A percentile compares a stretch with the other conserved stretches of the same genome.
Evolutionary conservation across 1,284 basidiomycete genomes (phyloP).

Genomic region (Thelephora terrestris): DNA sequence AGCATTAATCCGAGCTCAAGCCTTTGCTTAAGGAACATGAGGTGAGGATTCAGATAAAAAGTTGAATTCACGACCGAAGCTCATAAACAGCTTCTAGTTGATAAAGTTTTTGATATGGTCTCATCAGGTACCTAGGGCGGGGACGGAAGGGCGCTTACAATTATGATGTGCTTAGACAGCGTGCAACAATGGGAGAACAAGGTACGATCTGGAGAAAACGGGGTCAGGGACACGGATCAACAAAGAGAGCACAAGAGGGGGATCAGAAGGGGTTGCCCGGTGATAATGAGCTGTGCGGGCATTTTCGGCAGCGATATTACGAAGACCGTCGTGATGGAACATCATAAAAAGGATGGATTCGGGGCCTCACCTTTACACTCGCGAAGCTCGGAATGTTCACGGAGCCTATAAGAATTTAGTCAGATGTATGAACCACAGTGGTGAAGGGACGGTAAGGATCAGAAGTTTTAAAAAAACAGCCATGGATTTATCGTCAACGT

Average conservation of each 20-base stretch:
- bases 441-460: conserved; percentile 19
- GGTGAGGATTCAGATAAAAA: conserved; percentile 6
- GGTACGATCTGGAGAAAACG: not conserved
- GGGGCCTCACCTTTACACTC: not conserved
- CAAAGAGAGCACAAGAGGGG: not conserved
- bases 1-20: not conserved
- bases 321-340: conserved; percentile 82
- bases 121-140: conserved; percentile 23
- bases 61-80: conserved; percentile 51
- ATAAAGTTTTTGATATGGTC: conserved; percentile 37
- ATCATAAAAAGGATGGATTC: conserved; percentile 28
- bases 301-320: conserved; percentile 71
- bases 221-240: not conserved
- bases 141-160: conserved; percentile 4
- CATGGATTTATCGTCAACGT: conserved; percentile 62
- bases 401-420: conserved; percentile 27
- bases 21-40: not conserved
- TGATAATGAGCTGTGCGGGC: conserved; percentile 77
- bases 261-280: conserved; percentile 69
- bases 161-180: not conserved
- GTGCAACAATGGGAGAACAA: not conserved
- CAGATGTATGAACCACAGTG: conserved; percentile 1
- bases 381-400: conserved; percentile 3
- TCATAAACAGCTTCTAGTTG: conserved; percentile 84
- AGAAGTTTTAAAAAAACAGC: conserved; percentile 62